Evolutionary conservation across 2,329 filamentous ascomycete genomes (phyloP).

Genomic region (Trichoderma afroharzianum): DNA sequence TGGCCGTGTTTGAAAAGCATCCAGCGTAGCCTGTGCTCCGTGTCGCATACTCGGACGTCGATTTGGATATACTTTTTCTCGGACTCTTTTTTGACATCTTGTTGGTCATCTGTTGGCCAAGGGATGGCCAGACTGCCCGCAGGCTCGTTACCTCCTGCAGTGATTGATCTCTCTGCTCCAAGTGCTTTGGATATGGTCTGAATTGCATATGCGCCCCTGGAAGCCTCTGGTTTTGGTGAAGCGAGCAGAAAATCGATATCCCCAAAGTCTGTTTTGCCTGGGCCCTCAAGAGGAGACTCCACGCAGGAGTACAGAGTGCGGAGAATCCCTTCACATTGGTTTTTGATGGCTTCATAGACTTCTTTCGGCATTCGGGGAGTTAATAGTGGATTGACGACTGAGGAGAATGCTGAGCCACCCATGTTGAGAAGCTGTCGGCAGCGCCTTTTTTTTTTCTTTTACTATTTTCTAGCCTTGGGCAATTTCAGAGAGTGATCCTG

Average conservation of each 20-base stretch:
- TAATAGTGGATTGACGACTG: constrained; percentile 42
- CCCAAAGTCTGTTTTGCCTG: constrained; percentile 64
- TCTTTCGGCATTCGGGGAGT: constrained; percentile 63
- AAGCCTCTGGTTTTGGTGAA: constrained; percentile 27
- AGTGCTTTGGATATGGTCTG: constrained; percentile 33
- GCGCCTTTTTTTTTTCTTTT: background rate
- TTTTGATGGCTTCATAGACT: constrained; percentile 54
- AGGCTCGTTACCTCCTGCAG: constrained; percentile 23
- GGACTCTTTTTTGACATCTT: background rate
- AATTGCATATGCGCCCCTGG: constrained; percentile 29
- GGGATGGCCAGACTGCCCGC: constrained; percentile 52
- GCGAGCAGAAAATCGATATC: constrained; percentile 70
- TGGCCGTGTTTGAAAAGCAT: constrained; percentile 65
- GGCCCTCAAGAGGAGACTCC: constrained; percentile 62
- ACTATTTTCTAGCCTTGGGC: background rate
- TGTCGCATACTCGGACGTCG: constrained; percentile 57
- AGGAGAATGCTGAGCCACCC: constrained; percentile 62
- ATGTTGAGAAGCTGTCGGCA: constrained; percentile 38
- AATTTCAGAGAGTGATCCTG: background rate
- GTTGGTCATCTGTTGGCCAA: constrained; percentile 42
- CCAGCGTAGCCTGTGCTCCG: constrained; percentile 51
- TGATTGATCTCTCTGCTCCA: constrained; percentile 40
- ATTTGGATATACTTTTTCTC: constrained; percentile 56
- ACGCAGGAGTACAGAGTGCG: constrained; percentile 51
- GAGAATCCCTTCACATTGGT: constrained; percentile 44